phyloP scores from a whole-genome alignment of 441 rosid species.

The Populus trichocarpa region DNA sequence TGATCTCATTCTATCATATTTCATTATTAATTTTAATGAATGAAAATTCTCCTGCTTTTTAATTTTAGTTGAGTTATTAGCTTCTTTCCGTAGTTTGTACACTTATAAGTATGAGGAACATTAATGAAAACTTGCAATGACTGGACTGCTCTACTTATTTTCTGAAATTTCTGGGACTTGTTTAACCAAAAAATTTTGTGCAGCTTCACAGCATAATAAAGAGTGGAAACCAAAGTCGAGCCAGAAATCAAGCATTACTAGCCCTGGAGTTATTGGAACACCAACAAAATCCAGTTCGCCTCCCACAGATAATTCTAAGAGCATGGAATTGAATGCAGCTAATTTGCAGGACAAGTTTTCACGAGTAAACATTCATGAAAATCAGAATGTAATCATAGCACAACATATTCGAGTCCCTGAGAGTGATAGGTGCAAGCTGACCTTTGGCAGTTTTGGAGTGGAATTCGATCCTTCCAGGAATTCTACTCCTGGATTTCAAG shows the following conservation, averaged over 20 bases:
- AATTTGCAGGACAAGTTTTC: conserved; percentile 55
- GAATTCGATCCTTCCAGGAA: conserved; percentile 51
- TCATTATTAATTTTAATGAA: not conserved
- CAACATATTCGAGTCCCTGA: conserved; percentile 82
- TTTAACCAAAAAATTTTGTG: conserved; percentile 20
- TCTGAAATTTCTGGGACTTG: not conserved
- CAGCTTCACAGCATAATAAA: conserved; percentile 68
- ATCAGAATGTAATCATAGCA: conserved; percentile 81
- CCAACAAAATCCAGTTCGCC: conserved; percentile 51
- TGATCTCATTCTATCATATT: not conserved
- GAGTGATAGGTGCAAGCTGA: conserved; percentile 66
- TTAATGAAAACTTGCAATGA: not conserved
- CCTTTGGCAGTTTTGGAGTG: conserved; percentile 80
- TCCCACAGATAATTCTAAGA: conserved; percentile 46
- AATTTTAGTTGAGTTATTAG: not conserved
- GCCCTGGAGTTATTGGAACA: conserved; percentile 69
- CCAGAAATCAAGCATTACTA: conserved; percentile 47
- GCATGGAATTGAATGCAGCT: conserved; percentile 40
- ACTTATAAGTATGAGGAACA: not conserved
- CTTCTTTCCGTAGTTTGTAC: not conserved
- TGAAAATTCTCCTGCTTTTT: not conserved
- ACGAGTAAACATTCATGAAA: conserved; percentile 42
- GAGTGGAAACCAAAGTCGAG: conserved; percentile 90
- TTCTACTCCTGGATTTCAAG: conserved; percentile 30
- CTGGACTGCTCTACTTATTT: not conserved